phyloP scores from a whole-genome alignment of 2,329 filamentous ascomycete genomes.

The Nemania sp. region DNA sequence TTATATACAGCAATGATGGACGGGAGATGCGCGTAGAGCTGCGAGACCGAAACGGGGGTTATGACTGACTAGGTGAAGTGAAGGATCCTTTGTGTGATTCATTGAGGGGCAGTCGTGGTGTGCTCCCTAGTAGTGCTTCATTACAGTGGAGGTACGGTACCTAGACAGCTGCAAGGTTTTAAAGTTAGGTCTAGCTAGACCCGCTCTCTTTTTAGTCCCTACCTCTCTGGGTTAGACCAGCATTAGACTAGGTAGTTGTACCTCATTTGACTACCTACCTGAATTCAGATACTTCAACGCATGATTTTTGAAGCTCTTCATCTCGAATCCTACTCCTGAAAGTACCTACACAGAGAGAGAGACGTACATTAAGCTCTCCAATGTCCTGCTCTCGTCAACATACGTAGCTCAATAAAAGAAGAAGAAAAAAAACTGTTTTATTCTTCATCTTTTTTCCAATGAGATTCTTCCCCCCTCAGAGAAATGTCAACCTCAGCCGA shows the following conservation, averaged over 20 bases:
- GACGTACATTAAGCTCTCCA: neutral
- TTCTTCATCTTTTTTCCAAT: slow-evolving; percentile 26
- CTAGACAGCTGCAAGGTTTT: slow-evolving; percentile 6
- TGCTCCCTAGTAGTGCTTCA: no score
- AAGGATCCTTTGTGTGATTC: slow-evolving; percentile 7
- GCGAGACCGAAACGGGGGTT: neutral
- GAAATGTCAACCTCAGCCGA: slow-evolving; percentile 25
- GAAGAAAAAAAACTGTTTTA: neutral
- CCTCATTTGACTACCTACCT: no score
- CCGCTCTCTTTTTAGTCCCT: no score
- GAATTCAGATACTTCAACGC: no score
- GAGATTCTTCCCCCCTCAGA: slow-evolving; percentile 19
- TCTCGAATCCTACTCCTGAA: neutral
- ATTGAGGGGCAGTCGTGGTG: slow-evolving; percentile 26
- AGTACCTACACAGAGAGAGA: neutral
- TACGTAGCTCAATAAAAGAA: slow-evolving; percentile 11
- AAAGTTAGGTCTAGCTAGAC: no score
- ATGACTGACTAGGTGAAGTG: no score
- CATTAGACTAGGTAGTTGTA: no score
- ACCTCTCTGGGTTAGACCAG: no score
- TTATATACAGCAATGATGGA: no score
- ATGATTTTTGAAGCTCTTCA: neutral
- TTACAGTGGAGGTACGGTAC: no score
- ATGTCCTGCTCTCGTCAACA: neutral
- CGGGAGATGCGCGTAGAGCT: neutral